Conservation (phyloP, 2,329 filamentous ascomycete species). For the Nemania diffusa region DNA sequence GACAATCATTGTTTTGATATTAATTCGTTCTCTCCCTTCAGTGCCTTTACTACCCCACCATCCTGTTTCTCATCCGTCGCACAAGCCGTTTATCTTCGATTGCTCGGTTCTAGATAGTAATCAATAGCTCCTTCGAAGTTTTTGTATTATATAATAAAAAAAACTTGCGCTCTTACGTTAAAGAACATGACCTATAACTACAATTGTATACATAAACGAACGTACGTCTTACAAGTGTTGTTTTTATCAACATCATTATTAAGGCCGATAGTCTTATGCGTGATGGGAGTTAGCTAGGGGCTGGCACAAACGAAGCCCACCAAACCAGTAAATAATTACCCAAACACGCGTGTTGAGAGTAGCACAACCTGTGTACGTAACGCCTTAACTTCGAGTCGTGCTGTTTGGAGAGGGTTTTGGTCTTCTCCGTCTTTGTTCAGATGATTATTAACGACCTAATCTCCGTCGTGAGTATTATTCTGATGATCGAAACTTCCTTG, state of each 20-base stretch:
- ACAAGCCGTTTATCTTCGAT: no score
- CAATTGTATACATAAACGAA: background rate
- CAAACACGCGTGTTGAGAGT: background rate
- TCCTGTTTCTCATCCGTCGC: no score
- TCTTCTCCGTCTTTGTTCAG: background rate
- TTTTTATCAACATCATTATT: background rate
- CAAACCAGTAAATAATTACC: background rate
- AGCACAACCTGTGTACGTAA: background rate
- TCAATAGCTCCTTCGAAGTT: no score
- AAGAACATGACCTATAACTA: no score
- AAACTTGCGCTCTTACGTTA: no score
- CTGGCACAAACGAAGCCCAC: background rate
- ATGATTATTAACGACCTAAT: background rate
- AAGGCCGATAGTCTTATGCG: background rate
- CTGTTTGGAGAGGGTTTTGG: background rate
- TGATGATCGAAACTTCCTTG: background rate
- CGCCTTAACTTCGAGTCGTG: background rate
- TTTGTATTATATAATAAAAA: no score
- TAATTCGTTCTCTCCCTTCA: no score
- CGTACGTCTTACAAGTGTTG: background rate
- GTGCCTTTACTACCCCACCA: no score
- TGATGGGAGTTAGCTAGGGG: no score
- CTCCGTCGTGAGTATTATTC: background rate
- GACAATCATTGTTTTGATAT: no score
- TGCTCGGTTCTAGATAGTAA: no score